phyloP scores from a whole-genome alignment of 2,329 filamentous ascomycete species.

The Cyphellophora attinorum region DNA sequence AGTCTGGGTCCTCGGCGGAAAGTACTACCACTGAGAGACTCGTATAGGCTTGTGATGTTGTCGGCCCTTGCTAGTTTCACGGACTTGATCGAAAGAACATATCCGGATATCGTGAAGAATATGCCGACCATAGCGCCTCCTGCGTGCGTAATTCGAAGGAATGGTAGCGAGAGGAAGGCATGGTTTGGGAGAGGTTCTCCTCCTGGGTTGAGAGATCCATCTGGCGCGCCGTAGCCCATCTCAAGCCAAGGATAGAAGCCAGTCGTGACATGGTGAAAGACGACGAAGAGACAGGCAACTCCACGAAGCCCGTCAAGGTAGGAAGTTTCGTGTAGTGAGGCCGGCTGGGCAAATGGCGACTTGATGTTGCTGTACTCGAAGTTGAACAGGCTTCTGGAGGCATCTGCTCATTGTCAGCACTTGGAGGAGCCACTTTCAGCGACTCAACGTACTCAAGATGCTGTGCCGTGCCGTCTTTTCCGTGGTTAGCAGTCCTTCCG shows the following conservation, averaged over 20 bases:
- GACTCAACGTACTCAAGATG: not conserved
- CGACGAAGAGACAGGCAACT: conserved; percentile 20
- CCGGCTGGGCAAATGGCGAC: not conserved
- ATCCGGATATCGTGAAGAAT: conserved; percentile 40
- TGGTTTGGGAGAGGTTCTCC: conserved; percentile 37
- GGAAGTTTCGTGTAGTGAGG: not conserved
- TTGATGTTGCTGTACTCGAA: not conserved
- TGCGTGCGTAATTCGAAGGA: conserved; percentile 9
- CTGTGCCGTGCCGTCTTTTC: not conserved
- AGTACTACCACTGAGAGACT: conserved; percentile 23
- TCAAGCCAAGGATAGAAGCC: not conserved
- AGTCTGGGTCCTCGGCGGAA: conserved; percentile 33
- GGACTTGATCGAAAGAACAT: conserved; percentile 34
- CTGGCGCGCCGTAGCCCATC: not conserved
- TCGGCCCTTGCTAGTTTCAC: conserved; percentile 16
- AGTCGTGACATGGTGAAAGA: conserved; percentile 14
- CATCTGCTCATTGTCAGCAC: not conserved
- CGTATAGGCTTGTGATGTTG: conserved; percentile 5
- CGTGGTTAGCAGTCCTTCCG: not conserved
- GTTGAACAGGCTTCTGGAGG: not conserved
- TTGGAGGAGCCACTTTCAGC: not conserved
- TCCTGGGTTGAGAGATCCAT: conserved; percentile 1
- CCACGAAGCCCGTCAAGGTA: conserved; percentile 21
- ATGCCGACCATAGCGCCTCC: conserved; percentile 27
- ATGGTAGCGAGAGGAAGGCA: conserved; percentile 14